These are phyloP conservation scores for Plasmodium vivax DNA, from an alignment of 169 alveolate genomes.

Conservation along the genomic window DNA sequence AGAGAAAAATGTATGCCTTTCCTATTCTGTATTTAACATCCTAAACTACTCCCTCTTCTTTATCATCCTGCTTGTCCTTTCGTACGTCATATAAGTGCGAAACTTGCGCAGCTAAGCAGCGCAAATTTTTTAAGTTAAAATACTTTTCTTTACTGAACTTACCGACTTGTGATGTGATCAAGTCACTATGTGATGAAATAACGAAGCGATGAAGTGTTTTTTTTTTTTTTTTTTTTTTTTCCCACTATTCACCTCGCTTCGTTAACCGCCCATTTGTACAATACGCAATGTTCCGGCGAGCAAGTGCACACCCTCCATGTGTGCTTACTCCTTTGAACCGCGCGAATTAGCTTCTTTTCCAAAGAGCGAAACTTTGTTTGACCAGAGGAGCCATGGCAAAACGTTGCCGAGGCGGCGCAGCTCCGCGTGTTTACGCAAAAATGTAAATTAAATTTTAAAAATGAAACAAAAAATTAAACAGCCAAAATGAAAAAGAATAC, in stretches of 20 bases:
- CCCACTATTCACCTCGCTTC: background rate
- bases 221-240: background rate
- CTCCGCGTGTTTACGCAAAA: background rate
- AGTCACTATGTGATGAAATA: background rate
- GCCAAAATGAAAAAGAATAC: background rate
- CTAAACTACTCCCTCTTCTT: slow-evolving; percentile 12
- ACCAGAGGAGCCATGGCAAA: background rate
- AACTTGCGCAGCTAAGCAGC: background rate
- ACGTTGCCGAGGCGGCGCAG: background rate
- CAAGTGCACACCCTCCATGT: background rate
- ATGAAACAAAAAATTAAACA: background rate
- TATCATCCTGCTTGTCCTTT: background rate
- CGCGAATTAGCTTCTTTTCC: background rate
- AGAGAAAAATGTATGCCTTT: slow-evolving; percentile 1
- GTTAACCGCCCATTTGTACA: background rate
- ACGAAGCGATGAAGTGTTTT: background rate
- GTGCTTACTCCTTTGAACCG: background rate
- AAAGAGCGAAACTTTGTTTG: background rate
- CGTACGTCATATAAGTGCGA: slow-evolving; percentile 16
- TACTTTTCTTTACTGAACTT: background rate
- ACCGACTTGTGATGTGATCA: background rate
- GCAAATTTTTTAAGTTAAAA: background rate
- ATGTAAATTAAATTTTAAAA: background rate
- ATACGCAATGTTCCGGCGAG: background rate
- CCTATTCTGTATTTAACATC: slow-evolving; percentile 38